Evolutionary conservation across 2,329 filamentous ascomycete genomes (phyloP).

Genomic region (Ophiostoma montium): DNA sequence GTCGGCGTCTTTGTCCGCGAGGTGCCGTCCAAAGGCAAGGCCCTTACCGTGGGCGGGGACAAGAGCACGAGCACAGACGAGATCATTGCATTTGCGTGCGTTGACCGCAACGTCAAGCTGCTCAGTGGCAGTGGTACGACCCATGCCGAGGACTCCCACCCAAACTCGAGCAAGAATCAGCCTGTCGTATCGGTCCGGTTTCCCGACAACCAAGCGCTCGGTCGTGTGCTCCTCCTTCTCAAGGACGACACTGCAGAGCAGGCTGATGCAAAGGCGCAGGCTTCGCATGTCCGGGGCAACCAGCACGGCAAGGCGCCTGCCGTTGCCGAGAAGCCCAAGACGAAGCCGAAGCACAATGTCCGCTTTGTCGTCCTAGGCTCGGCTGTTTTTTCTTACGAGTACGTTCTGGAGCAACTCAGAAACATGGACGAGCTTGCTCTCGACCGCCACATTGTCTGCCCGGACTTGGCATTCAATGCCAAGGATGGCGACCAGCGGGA

Average conservation of each 20-base stretch:
- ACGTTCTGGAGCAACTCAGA: constrained; percentile 47
- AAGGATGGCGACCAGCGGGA: background rate
- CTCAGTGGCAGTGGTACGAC: constrained; percentile 26
- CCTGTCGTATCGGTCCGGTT: constrained; percentile 40
- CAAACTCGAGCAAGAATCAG: constrained; percentile 16
- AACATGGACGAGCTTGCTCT: constrained; percentile 41
- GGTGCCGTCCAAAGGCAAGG: background rate
- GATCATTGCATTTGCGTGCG: constrained; percentile 44
- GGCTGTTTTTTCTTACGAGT: constrained; percentile 54
- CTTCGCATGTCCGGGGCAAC: background rate
- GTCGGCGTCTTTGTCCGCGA: constrained; percentile 44
- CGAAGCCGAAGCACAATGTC: constrained; percentile 13
- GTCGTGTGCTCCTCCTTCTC: constrained; percentile 31
- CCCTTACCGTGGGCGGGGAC: no score
- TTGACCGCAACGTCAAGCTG: constrained; percentile 36
- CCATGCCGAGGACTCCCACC: background rate
- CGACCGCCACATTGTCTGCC: constrained; percentile 28
- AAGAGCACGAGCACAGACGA: constrained; percentile 16
- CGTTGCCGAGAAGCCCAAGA: background rate
- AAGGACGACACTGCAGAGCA: constrained; percentile 12
- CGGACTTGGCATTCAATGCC: background rate
- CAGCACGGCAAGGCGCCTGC: background rate
- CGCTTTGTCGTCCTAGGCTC: constrained; percentile 48
- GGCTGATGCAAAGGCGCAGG: background rate
- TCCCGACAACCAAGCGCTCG: constrained; percentile 28